Evolutionary conservation across 2,329 filamentous ascomycete genomes (phyloP).

Genomic region (Claviceps citrina): DNA sequence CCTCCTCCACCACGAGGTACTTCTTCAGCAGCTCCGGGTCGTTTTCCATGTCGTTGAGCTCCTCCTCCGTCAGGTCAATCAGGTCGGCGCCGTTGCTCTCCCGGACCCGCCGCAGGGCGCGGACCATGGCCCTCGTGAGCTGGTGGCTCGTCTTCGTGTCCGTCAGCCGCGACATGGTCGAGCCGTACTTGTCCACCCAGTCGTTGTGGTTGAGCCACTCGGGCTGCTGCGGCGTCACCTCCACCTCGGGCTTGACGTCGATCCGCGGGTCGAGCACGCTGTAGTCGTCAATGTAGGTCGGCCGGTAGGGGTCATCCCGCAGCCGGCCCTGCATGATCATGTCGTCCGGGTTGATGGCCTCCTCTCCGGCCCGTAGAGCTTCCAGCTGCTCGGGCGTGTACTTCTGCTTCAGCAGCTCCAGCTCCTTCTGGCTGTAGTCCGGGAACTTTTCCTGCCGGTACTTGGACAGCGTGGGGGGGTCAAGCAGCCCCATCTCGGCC

Average conservation of each 20-base stretch:
- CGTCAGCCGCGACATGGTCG: conserved; percentile 28
- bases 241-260: conserved; percentile 46
- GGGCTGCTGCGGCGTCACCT: conserved; percentile 34
- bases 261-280: conserved; percentile 60
- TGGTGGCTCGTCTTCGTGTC: conserved; percentile 28
- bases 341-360: conserved; percentile 58
- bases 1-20: conserved; percentile 21
- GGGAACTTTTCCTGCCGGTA: conserved; percentile 37
- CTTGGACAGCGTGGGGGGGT: conserved; percentile 27
- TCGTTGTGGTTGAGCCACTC: conserved; percentile 48
- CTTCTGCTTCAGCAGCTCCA: conserved; percentile 41
- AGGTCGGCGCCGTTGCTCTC: conserved; percentile 26
- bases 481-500: conserved; percentile 34
- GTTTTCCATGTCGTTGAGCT: conserved; percentile 25
- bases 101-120: conserved; percentile 27
- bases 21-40: conserved; percentile 24
- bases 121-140: conserved; percentile 25
- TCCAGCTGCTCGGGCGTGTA: conserved; percentile 73
- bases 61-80: conserved; percentile 35
- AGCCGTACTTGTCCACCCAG: conserved; percentile 38
- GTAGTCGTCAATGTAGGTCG: conserved; percentile 73
- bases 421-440: conserved; percentile 52
- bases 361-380: conserved; percentile 68
- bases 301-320: conserved; percentile 54
- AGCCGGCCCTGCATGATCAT: conserved; percentile 56